phyloP scores from a whole-genome alignment of 768 basidiomycete genomes.

The Tylopilus vinaceipallidus region DNA sequence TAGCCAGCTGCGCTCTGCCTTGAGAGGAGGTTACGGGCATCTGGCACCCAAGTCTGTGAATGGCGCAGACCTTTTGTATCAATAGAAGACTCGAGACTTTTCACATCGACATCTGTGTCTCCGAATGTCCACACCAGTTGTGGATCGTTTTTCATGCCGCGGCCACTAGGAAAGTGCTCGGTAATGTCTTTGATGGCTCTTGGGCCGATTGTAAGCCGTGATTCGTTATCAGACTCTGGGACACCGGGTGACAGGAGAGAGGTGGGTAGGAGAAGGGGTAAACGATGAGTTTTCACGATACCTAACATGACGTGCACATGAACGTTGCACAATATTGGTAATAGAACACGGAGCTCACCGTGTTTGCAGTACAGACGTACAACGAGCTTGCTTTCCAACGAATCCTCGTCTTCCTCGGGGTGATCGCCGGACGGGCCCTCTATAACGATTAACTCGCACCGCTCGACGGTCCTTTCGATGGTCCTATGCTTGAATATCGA shows the following conservation, averaged over 20 bases:
- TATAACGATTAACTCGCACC: conserved; percentile 69
- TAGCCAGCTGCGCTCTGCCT: conserved; percentile 64
- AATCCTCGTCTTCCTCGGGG: conserved; percentile 43
- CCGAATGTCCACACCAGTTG: conserved; percentile 82
- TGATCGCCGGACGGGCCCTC: conserved; percentile 45
- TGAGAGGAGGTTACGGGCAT: conserved; percentile 24
- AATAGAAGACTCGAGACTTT: conserved; percentile 62
- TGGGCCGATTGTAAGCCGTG: conserved; percentile 69
- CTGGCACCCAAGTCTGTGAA: not conserved
- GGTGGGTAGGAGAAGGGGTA: conserved; percentile 57
- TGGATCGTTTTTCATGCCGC: conserved; percentile 65
- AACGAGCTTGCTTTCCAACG: conserved; percentile 68
- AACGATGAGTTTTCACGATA: conserved; percentile 77
- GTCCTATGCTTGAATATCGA: conserved; percentile 73
- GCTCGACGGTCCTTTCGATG: conserved; percentile 73
- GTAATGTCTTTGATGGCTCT: conserved; percentile 72
- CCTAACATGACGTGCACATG: conserved; percentile 42
- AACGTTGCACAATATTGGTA: not conserved
- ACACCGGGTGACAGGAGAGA: conserved; percentile 64
- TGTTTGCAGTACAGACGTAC: conserved; percentile 81
- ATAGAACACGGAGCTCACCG: conserved; percentile 41
- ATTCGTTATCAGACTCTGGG: conserved; percentile 58
- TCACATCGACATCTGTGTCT: conserved; percentile 63
- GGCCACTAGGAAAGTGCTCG: conserved; percentile 73
- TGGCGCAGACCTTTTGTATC: conserved; percentile 56